Percentiles rank a stretch among this genome's conserved stretches.
phyloP scores from a whole-genome alignment of 2,329 filamentous ascomycete species.

The Trichoderma cornu-damae region DNA sequence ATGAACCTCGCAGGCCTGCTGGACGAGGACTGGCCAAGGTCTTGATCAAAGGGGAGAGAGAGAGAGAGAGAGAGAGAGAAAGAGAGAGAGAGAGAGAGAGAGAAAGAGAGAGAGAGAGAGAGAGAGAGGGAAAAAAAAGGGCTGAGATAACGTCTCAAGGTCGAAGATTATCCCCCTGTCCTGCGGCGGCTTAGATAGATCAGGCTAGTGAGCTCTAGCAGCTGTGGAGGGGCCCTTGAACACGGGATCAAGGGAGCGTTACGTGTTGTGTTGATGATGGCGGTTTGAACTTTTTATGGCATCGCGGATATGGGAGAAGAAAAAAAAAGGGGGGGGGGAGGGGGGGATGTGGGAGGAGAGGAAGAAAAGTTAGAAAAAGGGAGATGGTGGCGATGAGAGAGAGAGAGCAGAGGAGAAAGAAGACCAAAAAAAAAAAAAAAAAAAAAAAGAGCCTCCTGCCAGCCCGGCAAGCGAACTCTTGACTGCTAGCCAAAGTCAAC shows the following conservation, averaged over 20 bases:
- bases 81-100: too few relatives aligned
- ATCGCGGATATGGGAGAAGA: slow-evolving; percentile 1
- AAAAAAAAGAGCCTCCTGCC: not conserved
- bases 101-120: too few relatives aligned
- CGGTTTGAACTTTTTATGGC: not conserved
- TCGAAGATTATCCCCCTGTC: slow-evolving; percentile 14
- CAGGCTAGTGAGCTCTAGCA: slow-evolving; percentile 18
- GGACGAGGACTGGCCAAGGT: not conserved
- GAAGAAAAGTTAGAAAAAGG: too few relatives aligned
- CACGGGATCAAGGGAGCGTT: slow-evolving; percentile 16
- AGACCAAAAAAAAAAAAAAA: not conserved
- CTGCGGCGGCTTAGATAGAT: slow-evolving; percentile 7
- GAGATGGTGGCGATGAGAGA: not conserved
- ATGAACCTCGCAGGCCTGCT: slow-evolving; percentile 6
- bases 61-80: too few relatives aligned
- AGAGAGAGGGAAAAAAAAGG: slow-evolving; percentile 15
- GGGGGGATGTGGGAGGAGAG: not conserved
- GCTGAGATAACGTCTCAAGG: slow-evolving; percentile 6
- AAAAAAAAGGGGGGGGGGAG: not conserved
- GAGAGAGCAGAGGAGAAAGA: not conserved
- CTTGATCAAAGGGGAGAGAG: too few relatives aligned
- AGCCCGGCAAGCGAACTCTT: not conserved
- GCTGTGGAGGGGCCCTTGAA: slow-evolving; percentile 18
- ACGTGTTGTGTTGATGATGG: slow-evolving; percentile 8
- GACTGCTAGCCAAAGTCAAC: not conserved